Evolutionary conservation across 176 grass and related monocot species (phyloP).

Genomic region (Ensete ventricosum): DNA sequence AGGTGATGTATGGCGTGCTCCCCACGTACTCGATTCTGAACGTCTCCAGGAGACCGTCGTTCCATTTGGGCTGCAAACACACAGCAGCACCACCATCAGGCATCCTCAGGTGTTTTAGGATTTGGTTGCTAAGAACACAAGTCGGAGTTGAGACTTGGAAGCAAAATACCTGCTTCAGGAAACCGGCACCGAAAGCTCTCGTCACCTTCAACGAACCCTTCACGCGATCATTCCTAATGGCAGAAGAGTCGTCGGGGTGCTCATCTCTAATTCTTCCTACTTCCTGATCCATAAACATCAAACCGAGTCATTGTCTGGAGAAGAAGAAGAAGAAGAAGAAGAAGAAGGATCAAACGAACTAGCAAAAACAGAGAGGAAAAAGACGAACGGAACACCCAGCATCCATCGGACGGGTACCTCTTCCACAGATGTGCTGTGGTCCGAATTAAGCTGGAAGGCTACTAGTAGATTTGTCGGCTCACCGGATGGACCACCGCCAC

Average conservation of each 20-base stretch:
- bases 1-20: slow-evolving; percentile 9
- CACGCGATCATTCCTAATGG: slow-evolving; percentile 7
- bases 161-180: slow-evolving; percentile 19
- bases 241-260: slow-evolving; percentile 10
- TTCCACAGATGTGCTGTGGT: background rate
- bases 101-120: background rate
- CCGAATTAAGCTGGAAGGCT: background rate
- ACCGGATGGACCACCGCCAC: background rate
- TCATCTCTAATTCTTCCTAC: slow-evolving; percentile 6
- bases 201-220: slow-evolving; percentile 22
- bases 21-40: slow-evolving; percentile 18
- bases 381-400: too few species aligned
- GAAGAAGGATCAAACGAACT: too few species aligned
- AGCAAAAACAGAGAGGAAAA: too few species aligned
- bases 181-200: slow-evolving; percentile 16
- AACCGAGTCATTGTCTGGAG: too few species aligned
- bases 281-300: background rate
- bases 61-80: slow-evolving; percentile 19
- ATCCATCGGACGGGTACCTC: background rate
- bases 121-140: background rate
- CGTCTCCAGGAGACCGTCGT: slow-evolving; percentile 9
- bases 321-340: too few species aligned
- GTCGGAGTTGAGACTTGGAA: background rate
- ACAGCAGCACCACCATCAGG: background rate
- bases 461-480: background rate